These are phyloP conservation scores for Aspergillus persii DNA, from an alignment of 2,329 filamentous ascomycete species.

Conservation along the genomic window DNA sequence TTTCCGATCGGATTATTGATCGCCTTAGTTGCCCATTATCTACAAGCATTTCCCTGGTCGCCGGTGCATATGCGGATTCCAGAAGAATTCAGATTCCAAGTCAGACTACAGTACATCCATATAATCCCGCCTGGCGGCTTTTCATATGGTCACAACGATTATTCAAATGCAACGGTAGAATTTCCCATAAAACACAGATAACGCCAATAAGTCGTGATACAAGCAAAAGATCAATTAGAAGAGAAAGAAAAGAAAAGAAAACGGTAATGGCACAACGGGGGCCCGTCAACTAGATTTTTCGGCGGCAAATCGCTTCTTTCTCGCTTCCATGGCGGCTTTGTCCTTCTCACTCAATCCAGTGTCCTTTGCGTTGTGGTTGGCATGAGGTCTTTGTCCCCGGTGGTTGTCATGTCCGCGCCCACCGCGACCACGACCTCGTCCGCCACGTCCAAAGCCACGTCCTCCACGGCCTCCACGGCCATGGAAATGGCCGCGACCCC, in stretches of 20 bases:
- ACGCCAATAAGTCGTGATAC: slow-evolving; percentile 20
- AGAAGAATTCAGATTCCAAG: not conserved
- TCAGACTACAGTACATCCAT: not conserved
- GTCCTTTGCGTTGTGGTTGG: slow-evolving; percentile 7
- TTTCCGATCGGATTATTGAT: slow-evolving; percentile 1
- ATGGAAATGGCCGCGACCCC: slow-evolving; percentile 17
- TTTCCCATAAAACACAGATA: slow-evolving; percentile 13
- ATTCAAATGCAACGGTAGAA: slow-evolving; percentile 5
- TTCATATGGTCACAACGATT: not conserved
- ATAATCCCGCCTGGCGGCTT: not conserved
- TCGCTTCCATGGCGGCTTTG: slow-evolving; percentile 43
- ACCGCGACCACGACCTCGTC: slow-evolving; percentile 17
- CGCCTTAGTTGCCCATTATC: not conserved
- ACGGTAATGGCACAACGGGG: slow-evolving; percentile 1
- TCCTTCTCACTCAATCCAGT: slow-evolving; percentile 41
- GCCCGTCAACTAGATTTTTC: slow-evolving; percentile 18
- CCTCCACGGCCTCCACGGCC: slow-evolving; percentile 13
- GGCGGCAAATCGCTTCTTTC: slow-evolving; percentile 48
- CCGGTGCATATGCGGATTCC: not conserved
- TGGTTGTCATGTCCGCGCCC: slow-evolving; percentile 2
- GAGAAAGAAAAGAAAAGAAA: slow-evolving; percentile 6
- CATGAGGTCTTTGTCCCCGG: not conserved
- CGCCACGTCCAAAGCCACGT: not conserved
- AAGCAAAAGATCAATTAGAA: slow-evolving; percentile 14
- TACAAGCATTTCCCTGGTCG: not conserved